Percentiles rank a stretch among this genome's conserved stretches.
Evolutionary conservation across 306 rosid genomes (phyloP).

Genomic region (Hippophae gyantsensis): DNA sequence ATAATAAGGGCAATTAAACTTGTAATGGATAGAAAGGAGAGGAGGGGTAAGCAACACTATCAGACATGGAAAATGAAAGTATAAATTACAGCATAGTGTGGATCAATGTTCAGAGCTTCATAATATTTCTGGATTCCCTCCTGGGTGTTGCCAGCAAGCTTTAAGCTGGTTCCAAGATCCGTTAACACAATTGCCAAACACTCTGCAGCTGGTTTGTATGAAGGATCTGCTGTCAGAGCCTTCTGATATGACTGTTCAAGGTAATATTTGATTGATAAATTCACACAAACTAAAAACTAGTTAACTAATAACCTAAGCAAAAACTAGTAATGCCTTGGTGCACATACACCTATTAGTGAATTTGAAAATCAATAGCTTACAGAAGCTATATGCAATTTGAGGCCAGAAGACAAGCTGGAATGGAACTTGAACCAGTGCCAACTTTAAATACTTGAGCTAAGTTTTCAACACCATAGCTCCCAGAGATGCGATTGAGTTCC

Average conservation of each 20-base stretch:
- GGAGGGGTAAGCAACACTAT: constrained; percentile 5
- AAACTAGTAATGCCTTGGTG: too few relatives aligned
- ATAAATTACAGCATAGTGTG: constrained; percentile 80
- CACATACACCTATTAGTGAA: too few relatives aligned
- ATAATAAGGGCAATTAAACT: constrained; percentile 6
- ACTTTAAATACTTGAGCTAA: too few relatives aligned
- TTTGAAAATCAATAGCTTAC: too few relatives aligned
- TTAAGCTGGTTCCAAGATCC: constrained; percentile 95
- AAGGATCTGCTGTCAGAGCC: constrained; percentile 72
- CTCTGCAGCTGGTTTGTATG: constrained; percentile 86
- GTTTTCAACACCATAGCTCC: too few relatives aligned
- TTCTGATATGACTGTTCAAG: constrained; percentile 82
- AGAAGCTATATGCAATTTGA: too few relatives aligned
- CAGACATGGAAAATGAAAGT: constrained; percentile 8
- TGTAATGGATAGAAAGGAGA: not conserved
- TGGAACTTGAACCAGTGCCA: too few relatives aligned
- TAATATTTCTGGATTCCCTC: constrained; percentile 97
- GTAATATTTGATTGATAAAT: constrained; percentile 9
- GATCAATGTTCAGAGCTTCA: constrained; percentile 89
- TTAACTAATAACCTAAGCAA: not conserved
- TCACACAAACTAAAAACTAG: constrained; percentile 10
- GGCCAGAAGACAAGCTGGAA: too few relatives aligned
- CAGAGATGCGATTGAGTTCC: too few relatives aligned
- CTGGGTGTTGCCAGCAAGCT: constrained; percentile 91
- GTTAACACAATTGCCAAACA: constrained; percentile 94